Evolutionary conservation across 1,139 yeast genomes (phyloP).

Genomic region (Pichia sp.): DNA sequence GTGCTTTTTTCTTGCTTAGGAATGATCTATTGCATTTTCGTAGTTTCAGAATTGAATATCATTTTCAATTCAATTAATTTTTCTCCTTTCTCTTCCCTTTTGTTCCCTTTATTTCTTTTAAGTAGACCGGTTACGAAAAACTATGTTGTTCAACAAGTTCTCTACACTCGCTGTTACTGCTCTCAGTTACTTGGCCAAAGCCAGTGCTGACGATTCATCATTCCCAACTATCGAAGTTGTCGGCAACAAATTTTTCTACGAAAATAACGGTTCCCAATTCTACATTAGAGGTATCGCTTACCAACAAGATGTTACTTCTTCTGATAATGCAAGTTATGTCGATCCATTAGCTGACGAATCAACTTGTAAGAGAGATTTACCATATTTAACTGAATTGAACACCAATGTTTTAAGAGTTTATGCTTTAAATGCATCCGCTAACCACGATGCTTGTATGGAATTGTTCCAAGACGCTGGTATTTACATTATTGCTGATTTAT

Average conservation of each 20-base stretch:
- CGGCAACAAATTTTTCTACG: slow-evolving; percentile 69
- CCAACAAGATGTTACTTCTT: slow-evolving; percentile 61
- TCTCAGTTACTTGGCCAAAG: slow-evolving; percentile 1
- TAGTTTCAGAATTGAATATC: too few species aligned
- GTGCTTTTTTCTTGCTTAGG: too few species aligned
- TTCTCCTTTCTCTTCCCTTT: too few species aligned
- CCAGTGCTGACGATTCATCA: slow-evolving; percentile 26
- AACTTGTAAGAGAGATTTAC: slow-evolving; percentile 52
- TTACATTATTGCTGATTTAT: slow-evolving; percentile 46
- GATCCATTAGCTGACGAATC: slow-evolving; percentile 50
- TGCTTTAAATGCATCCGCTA: slow-evolving; percentile 43
- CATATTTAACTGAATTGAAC: slow-evolving; percentile 39
- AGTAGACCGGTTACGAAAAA: too few species aligned
- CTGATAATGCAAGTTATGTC: slow-evolving; percentile 40
- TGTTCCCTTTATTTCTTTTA: too few species aligned
- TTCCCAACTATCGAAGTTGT: slow-evolving; percentile 49
- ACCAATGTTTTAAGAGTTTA: slow-evolving; percentile 49
- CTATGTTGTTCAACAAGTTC: slow-evolving; percentile 43
- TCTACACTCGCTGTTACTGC: slow-evolving; percentile 9
- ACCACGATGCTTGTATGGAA: slow-evolving; percentile 47
- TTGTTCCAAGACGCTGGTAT: slow-evolving; percentile 47
- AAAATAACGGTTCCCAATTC: slow-evolving; percentile 77
- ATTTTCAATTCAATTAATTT: too few species aligned
- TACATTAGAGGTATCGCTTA: slow-evolving; percentile 77
- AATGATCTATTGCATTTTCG: too few species aligned